Conservation (phyloP, 139 green algal species). For the Deuterostichococcus epilithicus region DNA sequence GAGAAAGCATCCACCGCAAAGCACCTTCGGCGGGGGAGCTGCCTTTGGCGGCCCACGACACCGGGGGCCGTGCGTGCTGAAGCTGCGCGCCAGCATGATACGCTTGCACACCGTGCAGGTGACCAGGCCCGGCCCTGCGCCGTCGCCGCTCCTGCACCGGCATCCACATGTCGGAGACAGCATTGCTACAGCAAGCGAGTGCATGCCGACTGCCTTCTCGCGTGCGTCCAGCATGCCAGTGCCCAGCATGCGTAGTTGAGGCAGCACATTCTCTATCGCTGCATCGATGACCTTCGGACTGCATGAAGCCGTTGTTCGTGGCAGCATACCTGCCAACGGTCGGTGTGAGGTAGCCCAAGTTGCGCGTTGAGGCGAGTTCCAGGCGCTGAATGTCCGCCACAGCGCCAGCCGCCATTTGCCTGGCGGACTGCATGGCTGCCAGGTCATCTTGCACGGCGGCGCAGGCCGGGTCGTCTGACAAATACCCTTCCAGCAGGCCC, state of each 20-base stretch:
- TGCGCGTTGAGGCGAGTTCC: not conserved
- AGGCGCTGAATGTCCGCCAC: not conserved
- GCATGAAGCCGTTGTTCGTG: too few relatives aligned
- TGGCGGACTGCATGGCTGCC: not conserved
- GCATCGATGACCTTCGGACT: too few relatives aligned
- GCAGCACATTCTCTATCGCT: too few relatives aligned
- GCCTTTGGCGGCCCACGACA: not conserved
- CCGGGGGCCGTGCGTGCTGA: not conserved
- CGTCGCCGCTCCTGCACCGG: not conserved
- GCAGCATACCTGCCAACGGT: not conserved
- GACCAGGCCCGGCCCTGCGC: not conserved
- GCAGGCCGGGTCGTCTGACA: not conserved
- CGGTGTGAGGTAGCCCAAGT: not conserved
- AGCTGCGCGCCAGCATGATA: not conserved
- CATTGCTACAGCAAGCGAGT: too few relatives aligned
- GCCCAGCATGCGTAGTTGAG: too few relatives aligned
- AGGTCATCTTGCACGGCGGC: not conserved
- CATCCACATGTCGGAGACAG: too few relatives aligned
- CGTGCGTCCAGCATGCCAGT: too few relatives aligned
- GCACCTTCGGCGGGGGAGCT: not conserved
- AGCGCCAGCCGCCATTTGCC: not conserved
- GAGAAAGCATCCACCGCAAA: too few relatives aligned
- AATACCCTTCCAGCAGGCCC: not conserved
- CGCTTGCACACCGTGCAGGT: not conserved
- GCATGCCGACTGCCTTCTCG: too few relatives aligned